Evolutionary conservation across 2,329 filamentous ascomycete genomes (phyloP).

Genomic region (Exserohilum rostratum): DNA sequence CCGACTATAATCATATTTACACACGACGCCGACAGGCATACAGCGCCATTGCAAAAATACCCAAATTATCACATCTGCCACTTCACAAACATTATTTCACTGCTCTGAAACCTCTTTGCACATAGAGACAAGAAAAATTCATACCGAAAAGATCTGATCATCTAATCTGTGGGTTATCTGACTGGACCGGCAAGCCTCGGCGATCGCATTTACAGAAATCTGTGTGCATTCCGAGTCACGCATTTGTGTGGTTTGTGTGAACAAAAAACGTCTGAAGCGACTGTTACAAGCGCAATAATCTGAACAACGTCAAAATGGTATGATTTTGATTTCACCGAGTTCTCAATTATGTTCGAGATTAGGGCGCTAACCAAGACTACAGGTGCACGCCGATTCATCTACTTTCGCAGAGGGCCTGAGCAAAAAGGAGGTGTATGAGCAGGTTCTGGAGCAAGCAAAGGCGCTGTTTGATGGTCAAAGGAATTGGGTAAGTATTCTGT

Average conservation of each 20-base stretch:
- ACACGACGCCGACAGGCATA: background rate
- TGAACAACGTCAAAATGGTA: constrained; percentile 2
- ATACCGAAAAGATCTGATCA: too few species aligned
- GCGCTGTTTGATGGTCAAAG: constrained; percentile 74
- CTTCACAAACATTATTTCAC: background rate
- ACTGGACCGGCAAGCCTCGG: constrained; percentile 7
- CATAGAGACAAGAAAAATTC: too few species aligned
- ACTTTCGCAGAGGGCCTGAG: constrained; percentile 70
- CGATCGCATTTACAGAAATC: constrained; percentile 1
- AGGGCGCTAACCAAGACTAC: background rate
- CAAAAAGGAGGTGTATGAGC: constrained; percentile 75
- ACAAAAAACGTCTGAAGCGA: background rate
- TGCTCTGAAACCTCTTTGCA: background rate
- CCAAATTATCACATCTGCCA: too few species aligned
- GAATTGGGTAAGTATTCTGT: constrained; percentile 69
- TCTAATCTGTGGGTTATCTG: too few species aligned
- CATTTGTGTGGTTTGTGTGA: background rate
- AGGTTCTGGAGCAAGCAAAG: constrained; percentile 73
- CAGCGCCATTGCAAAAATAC: background rate
- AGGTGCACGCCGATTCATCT: constrained; percentile 79
- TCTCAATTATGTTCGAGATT: background rate
- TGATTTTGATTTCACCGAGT: background rate
- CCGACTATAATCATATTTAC: background rate
- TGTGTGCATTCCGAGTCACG: background rate
- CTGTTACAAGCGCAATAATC: background rate